Evolutionary conservation across 768 basidiomycete species (phyloP).

Genomic region (Russula virescens): DNA sequence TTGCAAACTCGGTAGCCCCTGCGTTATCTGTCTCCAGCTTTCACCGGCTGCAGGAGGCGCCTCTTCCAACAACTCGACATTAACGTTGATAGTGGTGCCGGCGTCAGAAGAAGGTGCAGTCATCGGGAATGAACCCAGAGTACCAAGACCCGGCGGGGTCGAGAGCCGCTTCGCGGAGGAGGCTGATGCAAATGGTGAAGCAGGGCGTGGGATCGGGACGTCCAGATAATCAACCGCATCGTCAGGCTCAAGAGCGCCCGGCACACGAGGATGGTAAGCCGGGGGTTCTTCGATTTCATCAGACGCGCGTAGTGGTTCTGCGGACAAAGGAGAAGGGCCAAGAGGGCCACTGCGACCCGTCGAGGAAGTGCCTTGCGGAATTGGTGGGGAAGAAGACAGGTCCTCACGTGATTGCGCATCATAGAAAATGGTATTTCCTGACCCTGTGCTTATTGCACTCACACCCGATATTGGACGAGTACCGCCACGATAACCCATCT

Average conservation of each 20-base stretch:
- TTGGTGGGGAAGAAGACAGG: conserved; percentile 41
- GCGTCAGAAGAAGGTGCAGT: conserved; percentile 8
- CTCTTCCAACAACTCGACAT: conserved; percentile 48
- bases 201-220: conserved; percentile 51
- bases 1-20: conserved; percentile 29
- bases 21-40: conserved; percentile 54
- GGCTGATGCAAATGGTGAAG: conserved; percentile 44
- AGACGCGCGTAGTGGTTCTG: conserved; percentile 5
- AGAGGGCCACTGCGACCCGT: neutral
- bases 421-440: conserved; percentile 55
- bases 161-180: conserved; percentile 28
- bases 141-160: conserved; percentile 37
- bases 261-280: conserved; percentile 7
- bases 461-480: conserved; percentile 52
- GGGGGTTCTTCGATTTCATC: conserved; percentile 2
- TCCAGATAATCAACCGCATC: conserved; percentile 45
- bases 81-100: conserved; percentile 43
- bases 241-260: conserved; percentile 10
- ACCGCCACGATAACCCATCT: conserved; percentile 27
- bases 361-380: conserved; percentile 14
- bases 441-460: conserved; percentile 47
- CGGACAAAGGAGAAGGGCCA: conserved; percentile 21
- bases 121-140: conserved; percentile 31
- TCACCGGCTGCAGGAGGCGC: conserved; percentile 58
- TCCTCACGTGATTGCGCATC: conserved; percentile 48